Conservation (phyloP, 148 eudicot genomes). For the Vaccinium vitisidaea region DNA sequence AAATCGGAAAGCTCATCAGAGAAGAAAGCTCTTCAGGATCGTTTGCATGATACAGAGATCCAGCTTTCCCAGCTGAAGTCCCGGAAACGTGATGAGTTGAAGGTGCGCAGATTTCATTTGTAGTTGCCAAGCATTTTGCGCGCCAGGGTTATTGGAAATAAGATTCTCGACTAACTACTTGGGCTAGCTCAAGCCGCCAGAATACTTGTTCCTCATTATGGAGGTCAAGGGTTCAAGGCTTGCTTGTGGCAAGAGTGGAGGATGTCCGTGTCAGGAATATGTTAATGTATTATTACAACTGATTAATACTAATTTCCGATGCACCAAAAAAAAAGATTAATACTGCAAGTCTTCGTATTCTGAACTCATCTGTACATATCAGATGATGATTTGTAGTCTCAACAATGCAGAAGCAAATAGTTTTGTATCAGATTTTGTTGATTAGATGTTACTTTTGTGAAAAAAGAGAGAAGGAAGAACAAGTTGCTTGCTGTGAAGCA, state of each 20-base stretch:
- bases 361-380: background rate
- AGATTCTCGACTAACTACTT: background rate
- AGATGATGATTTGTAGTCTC: background rate
- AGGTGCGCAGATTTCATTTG: conserved; percentile 40
- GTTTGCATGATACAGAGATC: conserved; percentile 85
- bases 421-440: background rate
- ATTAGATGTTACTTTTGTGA: no score
- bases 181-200: background rate
- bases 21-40: conserved; percentile 79
- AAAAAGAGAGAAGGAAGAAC: conserved; percentile 95
- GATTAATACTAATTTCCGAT: no score
- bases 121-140: background rate
- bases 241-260: background rate
- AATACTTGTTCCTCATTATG: background rate
- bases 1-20: conserved; percentile 66
- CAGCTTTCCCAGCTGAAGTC: conserved; percentile 87
- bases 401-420: background rate
- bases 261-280: background rate
- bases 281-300: no score
- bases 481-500: conserved; percentile 89
- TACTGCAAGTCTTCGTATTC: background rate
- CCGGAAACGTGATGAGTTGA: conserved; percentile 89
- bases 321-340: no score
- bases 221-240: background rate
- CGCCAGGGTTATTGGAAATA: conserved; percentile 1